Evolutionary conservation across 2,329 filamentous ascomycete species (phyloP).

Genomic region (Zalaria sp.): DNA sequence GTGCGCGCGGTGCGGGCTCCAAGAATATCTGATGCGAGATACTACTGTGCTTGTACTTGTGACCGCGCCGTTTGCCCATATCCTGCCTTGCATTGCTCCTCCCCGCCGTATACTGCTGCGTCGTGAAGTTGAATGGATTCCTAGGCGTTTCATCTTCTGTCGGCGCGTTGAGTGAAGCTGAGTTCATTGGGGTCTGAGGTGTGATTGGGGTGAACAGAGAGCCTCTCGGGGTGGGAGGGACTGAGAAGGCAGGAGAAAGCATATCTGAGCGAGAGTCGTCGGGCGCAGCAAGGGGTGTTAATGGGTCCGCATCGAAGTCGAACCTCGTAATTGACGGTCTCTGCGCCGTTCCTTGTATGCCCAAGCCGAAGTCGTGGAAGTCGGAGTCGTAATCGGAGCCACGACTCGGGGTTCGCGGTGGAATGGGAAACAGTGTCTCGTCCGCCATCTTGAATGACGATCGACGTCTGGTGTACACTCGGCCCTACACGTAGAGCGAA

Average conservation of each 20-base stretch:
- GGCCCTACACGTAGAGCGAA: background rate
- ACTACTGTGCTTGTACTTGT: constrained; percentile 96
- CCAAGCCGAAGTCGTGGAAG: constrained; percentile 1
- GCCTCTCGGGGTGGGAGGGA: constrained; percentile 4
- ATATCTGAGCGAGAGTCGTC: background rate
- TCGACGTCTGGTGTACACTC: constrained; percentile 7
- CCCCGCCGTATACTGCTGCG: constrained; percentile 33
- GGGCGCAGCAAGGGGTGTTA: too few species aligned
- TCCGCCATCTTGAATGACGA: constrained; percentile 38
- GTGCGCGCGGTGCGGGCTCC: constrained; percentile 72
- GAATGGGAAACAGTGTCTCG: constrained; percentile 42
- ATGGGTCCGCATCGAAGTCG: too few species aligned
- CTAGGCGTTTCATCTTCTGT: constrained; percentile 17
- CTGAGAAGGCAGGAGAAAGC: constrained; percentile 7
- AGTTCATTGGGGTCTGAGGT: constrained; percentile 16
- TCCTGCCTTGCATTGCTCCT: constrained; percentile 39
- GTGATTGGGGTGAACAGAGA: constrained; percentile 16
- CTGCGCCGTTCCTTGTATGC: background rate
- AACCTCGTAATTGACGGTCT: too few species aligned
- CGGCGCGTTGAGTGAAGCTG: constrained; percentile 13
- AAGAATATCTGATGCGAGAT: constrained; percentile 95
- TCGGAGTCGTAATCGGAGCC: constrained; percentile 38
- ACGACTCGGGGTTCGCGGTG: constrained; percentile 51
- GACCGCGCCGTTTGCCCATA: constrained; percentile 79
- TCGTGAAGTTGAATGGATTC: constrained; percentile 91